Percentiles rank a stretch among this genome's conserved stretches.
phyloP scores from a whole-genome alignment of 2,329 filamentous ascomycete species.

The Pyrenophora teres region DNA sequence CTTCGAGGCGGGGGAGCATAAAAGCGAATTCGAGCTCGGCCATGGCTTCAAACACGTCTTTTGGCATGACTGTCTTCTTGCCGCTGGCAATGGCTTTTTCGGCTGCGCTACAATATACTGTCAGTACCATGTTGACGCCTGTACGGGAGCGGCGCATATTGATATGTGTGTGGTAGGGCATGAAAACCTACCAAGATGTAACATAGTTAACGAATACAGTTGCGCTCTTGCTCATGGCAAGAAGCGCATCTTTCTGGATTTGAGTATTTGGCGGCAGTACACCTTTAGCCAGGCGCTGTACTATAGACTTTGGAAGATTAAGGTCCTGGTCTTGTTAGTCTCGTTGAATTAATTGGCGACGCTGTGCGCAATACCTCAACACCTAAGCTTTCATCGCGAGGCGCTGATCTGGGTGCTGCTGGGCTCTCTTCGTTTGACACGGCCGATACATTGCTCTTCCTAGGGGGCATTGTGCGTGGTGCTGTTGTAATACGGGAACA shows the following conservation, averaged over 20 bases:
- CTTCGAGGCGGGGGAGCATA: constrained; percentile 74
- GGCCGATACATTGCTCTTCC: constrained; percentile 54
- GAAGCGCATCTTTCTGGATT: constrained; percentile 79
- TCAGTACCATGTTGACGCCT: neutral
- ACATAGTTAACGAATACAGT: constrained; percentile 85
- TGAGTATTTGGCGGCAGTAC: constrained; percentile 80
- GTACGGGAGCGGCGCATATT: neutral
- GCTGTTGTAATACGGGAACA: neutral
- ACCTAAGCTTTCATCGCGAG: constrained; percentile 49
- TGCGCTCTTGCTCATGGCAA: constrained; percentile 79
- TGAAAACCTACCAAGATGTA: constrained; percentile 66
- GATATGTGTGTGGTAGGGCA: neutral
- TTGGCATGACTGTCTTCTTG: constrained; percentile 78
- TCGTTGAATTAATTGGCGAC: neutral
- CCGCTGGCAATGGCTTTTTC: constrained; percentile 68
- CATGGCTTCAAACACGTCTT: constrained; percentile 76
- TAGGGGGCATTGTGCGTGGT: constrained; percentile 50
- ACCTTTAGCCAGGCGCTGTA: constrained; percentile 78
- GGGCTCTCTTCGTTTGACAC: constrained; percentile 45
- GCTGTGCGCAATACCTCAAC: constrained; percentile 48
- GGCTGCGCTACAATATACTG: constrained; percentile 65
- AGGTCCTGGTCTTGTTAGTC: constrained; percentile 57
- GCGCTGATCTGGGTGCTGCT: constrained; percentile 26
- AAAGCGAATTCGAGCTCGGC: constrained; percentile 74
- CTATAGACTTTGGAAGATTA: constrained; percentile 78